Evolutionary conservation across 2,329 filamentous ascomycete genomes (phyloP), one percentile per base, ranked within the genome.

Genomic region (Daldinia sp.): DNA sequence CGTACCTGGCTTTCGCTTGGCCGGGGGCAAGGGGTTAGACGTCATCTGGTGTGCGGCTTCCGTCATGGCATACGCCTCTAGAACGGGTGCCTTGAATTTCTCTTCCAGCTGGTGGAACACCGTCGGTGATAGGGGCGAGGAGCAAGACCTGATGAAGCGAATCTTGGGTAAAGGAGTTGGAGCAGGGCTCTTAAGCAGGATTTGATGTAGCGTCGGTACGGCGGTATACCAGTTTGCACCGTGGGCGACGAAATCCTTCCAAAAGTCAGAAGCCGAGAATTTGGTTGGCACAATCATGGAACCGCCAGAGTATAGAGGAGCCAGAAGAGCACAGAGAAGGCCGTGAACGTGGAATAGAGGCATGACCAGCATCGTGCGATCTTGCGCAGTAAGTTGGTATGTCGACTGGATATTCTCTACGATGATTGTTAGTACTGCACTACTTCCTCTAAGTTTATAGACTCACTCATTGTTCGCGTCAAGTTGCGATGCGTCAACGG

Each of bases 51-150:
- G 91, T 3, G 93, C 87, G 5, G 92, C 93, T 80, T 96, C 93
- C 37, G 93, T 96, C 93, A 96, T 96, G 68, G 93, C 93, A 72
- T 96, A 96, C 8, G 93, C 93, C 79, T 96, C 93, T 15, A 96
- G 83, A 0, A 96, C 93, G 0, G 93, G 92, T 0, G 93, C 91
- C 51, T 87, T 82, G 75, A 93, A 91, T 0, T 87, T 84, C 70
- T 87, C 83, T 74, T 96, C 92, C 4, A 96, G 85, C 71, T 92
- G 89, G 65, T 92, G 84, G 79, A 95, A 94, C 51, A 88, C 88
- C 65, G 92, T 93, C 0, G 93, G 93, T 2, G 91, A 91, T 11
- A 96, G 82, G 0, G 92, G 92, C 17, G 90, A 93, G 9, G 91
- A 94, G 80, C 93, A 96, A 11, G 92, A 95, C 68, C 93, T 87